Conservation (phyloP, 139 green algal genomes). For the Chlamydomonas sphaeroides region DNA sequence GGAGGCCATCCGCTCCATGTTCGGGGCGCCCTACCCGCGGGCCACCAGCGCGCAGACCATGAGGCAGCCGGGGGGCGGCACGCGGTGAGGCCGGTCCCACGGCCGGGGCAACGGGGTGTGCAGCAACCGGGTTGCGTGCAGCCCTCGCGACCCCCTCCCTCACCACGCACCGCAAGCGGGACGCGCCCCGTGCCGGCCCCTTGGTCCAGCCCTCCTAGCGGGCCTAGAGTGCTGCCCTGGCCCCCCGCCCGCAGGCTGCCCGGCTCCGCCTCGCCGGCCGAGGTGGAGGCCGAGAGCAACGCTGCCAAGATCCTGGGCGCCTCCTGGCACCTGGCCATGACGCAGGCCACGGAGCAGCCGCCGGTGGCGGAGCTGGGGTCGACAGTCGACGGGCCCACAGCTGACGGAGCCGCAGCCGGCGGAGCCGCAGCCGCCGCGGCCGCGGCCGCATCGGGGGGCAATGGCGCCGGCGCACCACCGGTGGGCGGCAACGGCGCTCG, state of each 20-base stretch:
- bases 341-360: constrained; percentile 45
- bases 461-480: neutral
- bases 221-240: too few species aligned
- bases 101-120: neutral
- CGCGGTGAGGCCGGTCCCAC: constrained; percentile 24
- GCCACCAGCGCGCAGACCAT: constrained; percentile 12
- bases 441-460: neutral
- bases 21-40: constrained; percentile 55
- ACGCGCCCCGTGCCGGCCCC: too few species aligned
- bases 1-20: constrained; percentile 73
- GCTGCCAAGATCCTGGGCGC: constrained; percentile 34
- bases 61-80: constrained; percentile 9
- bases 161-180: too few species aligned
- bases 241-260: neutral
- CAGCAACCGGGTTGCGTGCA: neutral
- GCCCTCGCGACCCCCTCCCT: neutral
- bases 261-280: neutral
- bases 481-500: neutral
- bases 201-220: too few species aligned
- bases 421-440: neutral
- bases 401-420: neutral
- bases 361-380: too few species aligned
- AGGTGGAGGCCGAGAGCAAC: constrained; percentile 2
- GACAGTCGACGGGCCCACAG: too few species aligned
- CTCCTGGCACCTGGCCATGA: constrained; percentile 75